These are phyloP conservation scores for Ogataea corticis DNA, from an alignment of 805 yeast genomes.

Conservation along the genomic window DNA sequence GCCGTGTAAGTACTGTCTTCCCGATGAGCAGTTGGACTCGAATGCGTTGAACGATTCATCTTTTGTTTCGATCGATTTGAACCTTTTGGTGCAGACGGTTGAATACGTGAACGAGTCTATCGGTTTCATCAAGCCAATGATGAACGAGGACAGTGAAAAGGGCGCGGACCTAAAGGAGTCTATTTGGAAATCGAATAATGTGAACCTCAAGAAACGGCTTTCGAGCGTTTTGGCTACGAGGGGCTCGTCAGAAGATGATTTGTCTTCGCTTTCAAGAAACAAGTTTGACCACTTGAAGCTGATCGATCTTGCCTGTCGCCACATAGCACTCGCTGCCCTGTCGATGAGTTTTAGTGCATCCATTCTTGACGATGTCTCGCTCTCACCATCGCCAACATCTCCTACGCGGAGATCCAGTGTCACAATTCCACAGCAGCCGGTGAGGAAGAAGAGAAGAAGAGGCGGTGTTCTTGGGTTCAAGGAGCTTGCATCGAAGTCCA, in stretches of 20 bases:
- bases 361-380: constrained; percentile 6
- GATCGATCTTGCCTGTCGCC: constrained; percentile 79
- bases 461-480: constrained; percentile 83
- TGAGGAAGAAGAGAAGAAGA: constrained; percentile 55
- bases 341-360: constrained; percentile 25
- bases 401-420: constrained; percentile 8
- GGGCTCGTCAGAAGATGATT: constrained; percentile 22
- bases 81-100: constrained; percentile 50
- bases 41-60: constrained; percentile 17
- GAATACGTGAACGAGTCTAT: constrained; percentile 54
- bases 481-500: constrained; percentile 82
- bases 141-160: constrained; percentile 45
- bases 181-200: constrained; percentile 14
- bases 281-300: constrained; percentile 69
- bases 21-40: constrained; percentile 34
- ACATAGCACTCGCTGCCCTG: constrained; percentile 73
- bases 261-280: constrained; percentile 49
- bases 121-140: constrained; percentile 55
- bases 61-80: constrained; percentile 46
- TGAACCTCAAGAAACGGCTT: constrained; percentile 18
- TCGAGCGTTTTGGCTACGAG: constrained; percentile 27
- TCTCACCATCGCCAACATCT: constrained; percentile 9
- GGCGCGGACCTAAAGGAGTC: constrained; percentile 30
- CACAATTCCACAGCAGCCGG: constrained; percentile 18
- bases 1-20: constrained; percentile 59